Evolutionary conservation across 768 basidiomycete species (phyloP).

Genomic region (Amanita exitialis): DNA sequence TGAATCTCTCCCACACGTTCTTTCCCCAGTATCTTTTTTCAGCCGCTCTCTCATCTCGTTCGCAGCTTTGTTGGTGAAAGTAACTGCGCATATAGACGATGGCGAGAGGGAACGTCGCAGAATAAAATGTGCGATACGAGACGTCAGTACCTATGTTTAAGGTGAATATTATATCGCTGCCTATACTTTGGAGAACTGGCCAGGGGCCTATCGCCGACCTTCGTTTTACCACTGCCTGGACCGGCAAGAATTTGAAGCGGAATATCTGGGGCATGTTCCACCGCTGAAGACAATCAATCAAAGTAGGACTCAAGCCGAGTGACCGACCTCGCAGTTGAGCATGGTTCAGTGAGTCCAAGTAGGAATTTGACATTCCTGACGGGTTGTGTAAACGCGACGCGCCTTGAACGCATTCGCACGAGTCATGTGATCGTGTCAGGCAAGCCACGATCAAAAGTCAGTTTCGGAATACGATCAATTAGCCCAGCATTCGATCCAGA

Average conservation of each 20-base stretch:
- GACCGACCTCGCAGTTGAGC: conserved; percentile 30
- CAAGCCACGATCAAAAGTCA: no score
- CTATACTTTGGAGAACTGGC: neutral
- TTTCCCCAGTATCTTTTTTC: conserved; percentile 54
- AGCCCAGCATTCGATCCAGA: no score
- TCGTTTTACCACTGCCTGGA: conserved; percentile 67
- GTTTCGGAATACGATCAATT: no score
- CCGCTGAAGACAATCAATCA: conserved; percentile 33
- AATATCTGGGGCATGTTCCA: conserved; percentile 45
- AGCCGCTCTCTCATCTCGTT: conserved; percentile 77
- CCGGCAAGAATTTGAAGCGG: conserved; percentile 80
- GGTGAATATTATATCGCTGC: neutral
- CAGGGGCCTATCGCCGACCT: conserved; percentile 18
- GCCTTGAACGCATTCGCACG: neutral
- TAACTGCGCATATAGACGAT: conserved; percentile 65
- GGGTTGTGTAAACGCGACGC: neutral
- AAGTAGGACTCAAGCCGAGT: neutral
- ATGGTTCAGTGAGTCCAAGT: conserved; percentile 17
- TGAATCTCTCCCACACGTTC: conserved; percentile 40
- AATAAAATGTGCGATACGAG: conserved; percentile 60
- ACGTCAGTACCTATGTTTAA: conserved; percentile 42
- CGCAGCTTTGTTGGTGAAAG: conserved; percentile 86
- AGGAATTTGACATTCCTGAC: neutral
- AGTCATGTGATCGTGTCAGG: conserved; percentile 2
- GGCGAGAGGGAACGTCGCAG: conserved; percentile 39